Conservation (phyloP, 2,329 filamentous ascomycete genomes). For the Colletotrichum eremochloae region DNA sequence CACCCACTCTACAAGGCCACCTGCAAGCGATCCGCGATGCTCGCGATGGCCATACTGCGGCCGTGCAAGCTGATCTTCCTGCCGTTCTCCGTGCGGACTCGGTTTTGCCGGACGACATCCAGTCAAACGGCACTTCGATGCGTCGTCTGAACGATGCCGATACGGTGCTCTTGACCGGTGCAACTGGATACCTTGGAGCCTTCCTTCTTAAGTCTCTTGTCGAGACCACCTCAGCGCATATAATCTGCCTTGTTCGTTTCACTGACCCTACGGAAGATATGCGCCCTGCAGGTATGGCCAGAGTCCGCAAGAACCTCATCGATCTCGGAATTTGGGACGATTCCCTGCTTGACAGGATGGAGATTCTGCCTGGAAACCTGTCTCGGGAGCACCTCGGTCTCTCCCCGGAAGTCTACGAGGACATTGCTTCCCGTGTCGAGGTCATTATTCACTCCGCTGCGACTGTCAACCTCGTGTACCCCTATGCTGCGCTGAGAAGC, state of each 20-base stretch:
- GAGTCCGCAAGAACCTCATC: conserved; percentile 81
- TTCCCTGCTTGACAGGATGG: conserved; percentile 81
- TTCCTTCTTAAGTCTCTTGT: conserved; percentile 79
- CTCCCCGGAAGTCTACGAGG: conserved; percentile 72
- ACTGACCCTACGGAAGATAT: conserved; percentile 75
- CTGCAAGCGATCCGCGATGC: conserved; percentile 78
- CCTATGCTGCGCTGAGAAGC: conserved; percentile 80
- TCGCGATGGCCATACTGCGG: conserved; percentile 79
- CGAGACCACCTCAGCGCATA: conserved; percentile 75
- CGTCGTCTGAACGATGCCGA: conserved; percentile 73
- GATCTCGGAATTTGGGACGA: conserved; percentile 84
- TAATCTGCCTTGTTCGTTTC: conserved; percentile 81
- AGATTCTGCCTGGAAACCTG: conserved; percentile 81
- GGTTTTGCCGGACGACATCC: conserved; percentile 77
- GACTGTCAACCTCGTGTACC: conserved; percentile 85
- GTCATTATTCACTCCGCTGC: conserved; percentile 84
- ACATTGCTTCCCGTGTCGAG: conserved; percentile 74
- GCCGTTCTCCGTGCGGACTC: conserved; percentile 77
- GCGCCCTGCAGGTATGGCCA: conserved; percentile 75
- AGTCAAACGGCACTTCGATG: conserved; percentile 66
- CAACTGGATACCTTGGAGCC: conserved; percentile 81
- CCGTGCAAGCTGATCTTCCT: conserved; percentile 81
- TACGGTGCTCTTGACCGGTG: conserved; percentile 79
- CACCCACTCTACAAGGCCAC: conserved; percentile 79
- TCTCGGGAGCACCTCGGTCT: conserved; percentile 78